Conservation (phyloP, 805 yeast genomes). For the Cyberlindnera mrakii region DNA sequence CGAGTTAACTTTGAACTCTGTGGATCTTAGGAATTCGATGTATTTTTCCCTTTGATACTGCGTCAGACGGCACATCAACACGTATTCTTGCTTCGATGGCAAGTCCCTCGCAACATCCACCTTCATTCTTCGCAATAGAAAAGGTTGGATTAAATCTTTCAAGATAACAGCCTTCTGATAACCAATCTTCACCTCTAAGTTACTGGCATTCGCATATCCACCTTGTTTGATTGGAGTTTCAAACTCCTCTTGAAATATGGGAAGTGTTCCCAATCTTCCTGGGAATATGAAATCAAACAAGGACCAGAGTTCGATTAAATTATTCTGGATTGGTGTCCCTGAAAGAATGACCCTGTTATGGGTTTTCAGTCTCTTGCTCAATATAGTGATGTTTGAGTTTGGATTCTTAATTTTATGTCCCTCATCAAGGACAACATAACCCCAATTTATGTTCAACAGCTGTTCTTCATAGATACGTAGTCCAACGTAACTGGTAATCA, state of each 20-base stretch:
- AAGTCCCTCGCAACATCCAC: conserved; percentile 92
- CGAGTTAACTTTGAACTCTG: conserved; percentile 66
- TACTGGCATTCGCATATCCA: conserved; percentile 97
- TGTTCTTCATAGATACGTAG: conserved; percentile 59
- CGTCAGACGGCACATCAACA: conserved; percentile 83
- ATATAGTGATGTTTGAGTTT: conserved; percentile 77
- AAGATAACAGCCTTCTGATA: conserved; percentile 91
- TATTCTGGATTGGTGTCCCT: conserved; percentile 96
- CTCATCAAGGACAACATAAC: conserved; percentile 87
- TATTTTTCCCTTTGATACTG: conserved; percentile 69
- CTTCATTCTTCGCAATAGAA: conserved; percentile 78
- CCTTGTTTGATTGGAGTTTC: conserved; percentile 91
- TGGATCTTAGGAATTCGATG: conserved; percentile 66
- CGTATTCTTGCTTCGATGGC: conserved; percentile 92
- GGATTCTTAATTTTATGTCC: conserved; percentile 98
- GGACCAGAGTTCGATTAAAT: conserved; percentile 88
- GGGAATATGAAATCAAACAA: conserved; percentile 93
- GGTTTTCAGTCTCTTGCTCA: conserved; percentile 80
- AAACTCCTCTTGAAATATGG: conserved; percentile 90
- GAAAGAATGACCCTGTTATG: conserved; percentile 83
- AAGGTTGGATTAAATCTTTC: conserved; percentile 85
- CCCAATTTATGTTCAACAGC: conserved; percentile 72
- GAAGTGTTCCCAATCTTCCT: conserved; percentile 89
- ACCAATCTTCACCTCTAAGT: conserved; percentile 93
- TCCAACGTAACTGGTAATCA: conserved; percentile 91